A percentile compares a stretch with the other conserved stretches of the same genome.
These are phyloP conservation scores for Chrysosporium queenslandicum DNA, from an alignment of 2,329 filamentous ascomycete species.

Conservation along the genomic window DNA sequence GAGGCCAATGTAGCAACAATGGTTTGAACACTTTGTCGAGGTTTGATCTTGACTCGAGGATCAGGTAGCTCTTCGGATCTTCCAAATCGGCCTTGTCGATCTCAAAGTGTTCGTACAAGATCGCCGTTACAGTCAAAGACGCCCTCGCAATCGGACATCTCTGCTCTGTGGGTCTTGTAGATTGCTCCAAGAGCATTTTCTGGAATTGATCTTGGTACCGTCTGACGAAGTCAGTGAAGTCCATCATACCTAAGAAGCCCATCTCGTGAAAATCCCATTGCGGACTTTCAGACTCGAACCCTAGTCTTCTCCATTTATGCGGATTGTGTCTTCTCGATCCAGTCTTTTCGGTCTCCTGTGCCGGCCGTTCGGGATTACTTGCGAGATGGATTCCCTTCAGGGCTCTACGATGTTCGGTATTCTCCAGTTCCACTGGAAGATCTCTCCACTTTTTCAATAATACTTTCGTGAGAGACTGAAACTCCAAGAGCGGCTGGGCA, in stretches of 20 bases:
- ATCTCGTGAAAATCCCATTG: conserved; percentile 73
- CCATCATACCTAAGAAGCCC: conserved; percentile 94
- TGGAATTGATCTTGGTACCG: conserved; percentile 89
- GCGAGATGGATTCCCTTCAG: conserved; percentile 77
- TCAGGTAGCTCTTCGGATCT: conserved; percentile 64
- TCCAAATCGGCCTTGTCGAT: conserved; percentile 75
- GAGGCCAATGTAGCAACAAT: conserved; percentile 82
- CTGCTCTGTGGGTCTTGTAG: conserved; percentile 57
- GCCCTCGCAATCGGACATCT: conserved; percentile 81
- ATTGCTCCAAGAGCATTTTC: conserved; percentile 83
- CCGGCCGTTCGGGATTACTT: conserved; percentile 58
- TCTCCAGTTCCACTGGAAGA: conserved; percentile 72
- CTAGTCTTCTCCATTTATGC: conserved; percentile 84
- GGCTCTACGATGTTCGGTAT: conserved; percentile 75
- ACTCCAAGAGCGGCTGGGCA: conserved; percentile 81
- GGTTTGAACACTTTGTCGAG: conserved; percentile 82
- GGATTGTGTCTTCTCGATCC: conserved; percentile 67
- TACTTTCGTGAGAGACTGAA: conserved; percentile 82
- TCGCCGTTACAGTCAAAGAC: conserved; percentile 74
- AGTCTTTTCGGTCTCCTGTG: conserved; percentile 26
- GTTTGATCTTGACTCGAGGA: conserved; percentile 63
- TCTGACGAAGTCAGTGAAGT: conserved; percentile 83
- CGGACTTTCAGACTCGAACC: conserved; percentile 84
- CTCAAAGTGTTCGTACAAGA: conserved; percentile 91
- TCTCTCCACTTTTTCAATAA: conserved; percentile 81